Percentiles rank a stretch among this genome's conserved stretches.
Conservation (phyloP, 176 grass and related monocot genomes). For the Themeda triandra region DNA sequence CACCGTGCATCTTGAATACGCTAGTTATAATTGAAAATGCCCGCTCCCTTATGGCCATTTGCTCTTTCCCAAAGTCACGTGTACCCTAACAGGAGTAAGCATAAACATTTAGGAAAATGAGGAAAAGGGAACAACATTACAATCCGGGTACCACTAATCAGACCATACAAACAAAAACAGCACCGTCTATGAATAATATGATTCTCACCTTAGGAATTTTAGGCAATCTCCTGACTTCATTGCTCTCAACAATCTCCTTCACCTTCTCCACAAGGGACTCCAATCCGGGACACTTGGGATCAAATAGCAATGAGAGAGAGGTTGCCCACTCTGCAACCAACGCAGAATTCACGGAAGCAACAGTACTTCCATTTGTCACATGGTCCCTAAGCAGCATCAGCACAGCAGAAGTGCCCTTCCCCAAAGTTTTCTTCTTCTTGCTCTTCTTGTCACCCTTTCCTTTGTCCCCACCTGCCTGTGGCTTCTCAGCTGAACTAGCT, state of each 20-base stretch:
- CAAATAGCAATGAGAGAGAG: slow-evolving; percentile 53
- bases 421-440: slow-evolving; percentile 94
- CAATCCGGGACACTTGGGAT: slow-evolving; percentile 63
- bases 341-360: slow-evolving; percentile 35
- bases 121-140: not conserved
- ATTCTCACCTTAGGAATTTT: slow-evolving; percentile 95
- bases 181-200: not conserved
- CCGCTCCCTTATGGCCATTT: slow-evolving; percentile 94
- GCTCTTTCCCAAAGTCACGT: slow-evolving; percentile 88
- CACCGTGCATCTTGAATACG: slow-evolving; percentile 98
- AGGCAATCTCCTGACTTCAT: slow-evolving; percentile 95
- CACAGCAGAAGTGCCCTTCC: slow-evolving; percentile 72
- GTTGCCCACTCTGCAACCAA: slow-evolving; percentile 47
- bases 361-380: slow-evolving; percentile 32
- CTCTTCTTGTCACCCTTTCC: slow-evolving; percentile 71
- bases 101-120: not conserved
- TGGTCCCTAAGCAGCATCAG: slow-evolving; percentile 63
- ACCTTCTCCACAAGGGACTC: slow-evolving; percentile 64
- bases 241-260: slow-evolving; percentile 96
- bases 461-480: slow-evolving; percentile 41
- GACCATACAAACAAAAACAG: not conserved
- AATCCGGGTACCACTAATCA: not conserved
- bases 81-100: slow-evolving; percentile 60
- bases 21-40: slow-evolving; percentile 88
- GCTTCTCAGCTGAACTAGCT: slow-evolving; percentile 63